Conservation (phyloP, 2,329 filamentous ascomycete species). For the Xylaria sp. region DNA sequence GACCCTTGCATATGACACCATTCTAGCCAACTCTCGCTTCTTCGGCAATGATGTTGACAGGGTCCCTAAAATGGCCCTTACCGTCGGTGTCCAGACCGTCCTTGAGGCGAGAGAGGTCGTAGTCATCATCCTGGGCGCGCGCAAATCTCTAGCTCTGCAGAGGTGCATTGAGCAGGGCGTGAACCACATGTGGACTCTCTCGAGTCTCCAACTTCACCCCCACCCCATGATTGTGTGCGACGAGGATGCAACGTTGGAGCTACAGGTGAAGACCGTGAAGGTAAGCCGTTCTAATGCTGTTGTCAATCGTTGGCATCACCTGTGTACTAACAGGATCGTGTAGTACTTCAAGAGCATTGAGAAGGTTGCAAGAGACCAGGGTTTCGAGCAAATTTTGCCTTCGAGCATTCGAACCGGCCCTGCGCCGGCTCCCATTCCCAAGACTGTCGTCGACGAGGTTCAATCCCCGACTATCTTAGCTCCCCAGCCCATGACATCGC, state of each 20-base stretch:
- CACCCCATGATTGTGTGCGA: conserved; percentile 86
- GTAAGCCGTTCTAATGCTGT: conserved; percentile 52
- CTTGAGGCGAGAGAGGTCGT: conserved; percentile 84
- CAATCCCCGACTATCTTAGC: conserved; percentile 58
- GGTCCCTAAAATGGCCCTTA: conserved; percentile 84
- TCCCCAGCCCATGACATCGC: conserved; percentile 66
- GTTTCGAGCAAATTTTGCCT: conserved; percentile 67
- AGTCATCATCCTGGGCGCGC: conserved; percentile 82
- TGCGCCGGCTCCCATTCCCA: conserved; percentile 52
- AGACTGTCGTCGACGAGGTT: conserved; percentile 55
- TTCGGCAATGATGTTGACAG: conserved; percentile 78
- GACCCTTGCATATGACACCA: conserved; percentile 87
- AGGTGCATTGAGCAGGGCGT: conserved; percentile 83
- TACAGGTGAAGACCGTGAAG: conserved; percentile 78
- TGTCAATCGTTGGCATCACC: too few species aligned
- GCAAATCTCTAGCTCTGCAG: conserved; percentile 82
- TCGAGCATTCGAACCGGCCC: conserved; percentile 65
- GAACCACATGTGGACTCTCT: conserved; percentile 92
- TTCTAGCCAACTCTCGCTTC: conserved; percentile 85
- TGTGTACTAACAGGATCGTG: conserved; percentile 9
- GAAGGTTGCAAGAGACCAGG: conserved; percentile 66
- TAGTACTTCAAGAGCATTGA: conserved; percentile 79
- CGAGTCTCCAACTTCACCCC: conserved; percentile 80
- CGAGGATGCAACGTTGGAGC: conserved; percentile 78
- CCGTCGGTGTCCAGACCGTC: conserved; percentile 85